A percentile compares a stretch with the other conserved stretches of the same genome.
Evolutionary conservation across 495 filamentous ascomycete species (phyloP).

Genomic region (Neurospora discreta): DNA sequence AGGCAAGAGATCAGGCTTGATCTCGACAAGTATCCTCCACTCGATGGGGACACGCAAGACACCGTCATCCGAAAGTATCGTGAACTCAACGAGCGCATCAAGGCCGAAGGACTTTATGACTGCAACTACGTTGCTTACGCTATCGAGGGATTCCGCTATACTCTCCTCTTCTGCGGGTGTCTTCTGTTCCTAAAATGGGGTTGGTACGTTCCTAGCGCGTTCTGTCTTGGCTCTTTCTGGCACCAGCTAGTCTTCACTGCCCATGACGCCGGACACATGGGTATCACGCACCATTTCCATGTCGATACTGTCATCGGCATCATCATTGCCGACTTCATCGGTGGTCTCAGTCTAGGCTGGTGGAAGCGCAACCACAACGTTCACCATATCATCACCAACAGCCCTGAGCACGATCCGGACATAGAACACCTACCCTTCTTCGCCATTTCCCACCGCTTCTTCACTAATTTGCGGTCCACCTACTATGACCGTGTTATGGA

Average conservation of each 20-base stretch:
- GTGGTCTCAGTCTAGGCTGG: slow-evolving; percentile 88
- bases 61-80: slow-evolving; percentile 75
- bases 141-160: slow-evolving; percentile 66
- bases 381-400: slow-evolving; percentile 95
- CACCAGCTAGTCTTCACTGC: slow-evolving; percentile 92
- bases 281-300: slow-evolving; percentile 83
- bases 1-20: slow-evolving; percentile 66
- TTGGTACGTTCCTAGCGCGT: slow-evolving; percentile 66
- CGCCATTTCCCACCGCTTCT: slow-evolving; percentile 79
- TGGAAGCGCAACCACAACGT: slow-evolving; percentile 98
- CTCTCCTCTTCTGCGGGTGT: slow-evolving; percentile 51
- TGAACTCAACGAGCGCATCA: slow-evolving; percentile 55
- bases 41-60: slow-evolving; percentile 66
- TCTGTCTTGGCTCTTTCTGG: slow-evolving; percentile 81
- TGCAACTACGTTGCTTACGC: slow-evolving; percentile 81
- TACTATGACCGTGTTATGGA: slow-evolving; percentile 85
- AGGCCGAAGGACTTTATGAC: slow-evolving; percentile 64
- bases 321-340: slow-evolving; percentile 79
- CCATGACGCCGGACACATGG: slow-evolving; percentile 97
- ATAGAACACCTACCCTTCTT: slow-evolving; percentile 96
- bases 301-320: slow-evolving; percentile 79
- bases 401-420: slow-evolving; percentile 92
- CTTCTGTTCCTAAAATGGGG: slow-evolving; percentile 54
- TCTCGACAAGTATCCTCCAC: slow-evolving; percentile 66
- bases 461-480: slow-evolving; percentile 63